Evolutionary conservation across 495 filamentous ascomycete species (phyloP), one percentile per base, ranked within the genome.

Genomic region (Xylaria castorea): DNA sequence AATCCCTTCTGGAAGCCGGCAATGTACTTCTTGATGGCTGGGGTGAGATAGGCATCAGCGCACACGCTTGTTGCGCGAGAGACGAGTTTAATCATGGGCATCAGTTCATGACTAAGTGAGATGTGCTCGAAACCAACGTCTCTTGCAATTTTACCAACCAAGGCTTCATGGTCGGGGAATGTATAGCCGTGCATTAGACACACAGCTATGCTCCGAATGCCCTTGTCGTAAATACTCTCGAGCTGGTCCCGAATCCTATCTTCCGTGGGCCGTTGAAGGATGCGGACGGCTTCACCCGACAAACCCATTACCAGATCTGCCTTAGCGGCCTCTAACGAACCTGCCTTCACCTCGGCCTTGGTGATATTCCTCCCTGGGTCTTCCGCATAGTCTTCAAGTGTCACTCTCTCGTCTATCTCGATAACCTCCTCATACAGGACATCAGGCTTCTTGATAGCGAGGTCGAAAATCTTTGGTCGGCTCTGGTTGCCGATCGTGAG

Each of bases 11-110:
- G 90, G 74, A 99, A 98, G 3, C 95, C 95, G 38, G 90, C 86
- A 75, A 98, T 97, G 79, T 99, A 99, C 80, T 95, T 94, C 79
- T 94, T 94, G 77, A 99, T 98, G 12, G 94, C 93, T 0, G 96
- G 96, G 2, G 96, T 98, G 6, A 99, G 87, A 78, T 99, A 99
- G 5, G 96, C 96, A 83, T 99, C 96, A 7, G 95, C 96, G 36
- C 94, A 97, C 12, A 96, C 93, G 20, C 93, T 97, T 12, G 95
- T 98, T 16, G 94, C 95, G 68, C 96, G 85, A 34, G 95, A 92
- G 0, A 94, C 91, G 9, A 94, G 82, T 79, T 94, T 95, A 77
- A 94, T 98, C 95, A 98, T 99, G 34, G 96, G 96, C 90, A 97
- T 97, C 36, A 94, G 85, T 79, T 93, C 88, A 72, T 91, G 89